Percentiles rank a stretch among this genome's conserved stretches.
These are phyloP conservation scores for Geotrichum klebahnii DNA, from an alignment of 1,139 yeast genomes.

Conservation along the genomic window DNA sequence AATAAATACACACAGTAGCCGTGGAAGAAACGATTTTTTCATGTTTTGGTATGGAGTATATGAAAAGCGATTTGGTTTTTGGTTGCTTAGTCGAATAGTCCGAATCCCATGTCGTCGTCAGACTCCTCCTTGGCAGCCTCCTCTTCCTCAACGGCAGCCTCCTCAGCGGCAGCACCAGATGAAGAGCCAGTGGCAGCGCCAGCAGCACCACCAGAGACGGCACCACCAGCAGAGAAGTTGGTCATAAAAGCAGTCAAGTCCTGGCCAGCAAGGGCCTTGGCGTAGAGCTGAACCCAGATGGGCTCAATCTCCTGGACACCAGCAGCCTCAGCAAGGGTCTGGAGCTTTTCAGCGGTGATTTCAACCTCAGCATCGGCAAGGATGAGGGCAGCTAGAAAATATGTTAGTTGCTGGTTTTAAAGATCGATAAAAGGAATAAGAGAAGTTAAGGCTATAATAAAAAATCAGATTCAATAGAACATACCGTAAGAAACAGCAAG, in stretches of 20 bases:
- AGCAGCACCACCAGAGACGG: slow-evolving; percentile 49
- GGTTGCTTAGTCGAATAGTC: slow-evolving; percentile 39
- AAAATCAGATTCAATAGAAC: neutral
- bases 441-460: neutral
- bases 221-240: slow-evolving; percentile 91
- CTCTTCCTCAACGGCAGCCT: slow-evolving; percentile 48
- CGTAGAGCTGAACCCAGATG: slow-evolving; percentile 55
- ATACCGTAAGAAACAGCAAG: slow-evolving; percentile 23
- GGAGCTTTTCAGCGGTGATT: slow-evolving; percentile 87
- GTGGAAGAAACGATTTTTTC: neutral
- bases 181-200: slow-evolving; percentile 61
- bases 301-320: slow-evolving; percentile 73
- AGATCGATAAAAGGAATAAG: neutral
- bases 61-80: too few relatives aligned
- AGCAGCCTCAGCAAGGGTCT: slow-evolving; percentile 81
- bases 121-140: slow-evolving; percentile 37
- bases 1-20: neutral
- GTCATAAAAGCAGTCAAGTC: slow-evolving; percentile 45
- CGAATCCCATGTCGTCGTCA: slow-evolving; percentile 42
- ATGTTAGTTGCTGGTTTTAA: too few relatives aligned
- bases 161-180: slow-evolving; percentile 60
- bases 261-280: slow-evolving; percentile 83
- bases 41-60: too few relatives aligned
- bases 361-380: slow-evolving; percentile 96
- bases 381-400: slow-evolving; percentile 74